phyloP scores from a whole-genome alignment of 163 green algal genomes.

The Chlamydomonas reinhardtii region DNA sequence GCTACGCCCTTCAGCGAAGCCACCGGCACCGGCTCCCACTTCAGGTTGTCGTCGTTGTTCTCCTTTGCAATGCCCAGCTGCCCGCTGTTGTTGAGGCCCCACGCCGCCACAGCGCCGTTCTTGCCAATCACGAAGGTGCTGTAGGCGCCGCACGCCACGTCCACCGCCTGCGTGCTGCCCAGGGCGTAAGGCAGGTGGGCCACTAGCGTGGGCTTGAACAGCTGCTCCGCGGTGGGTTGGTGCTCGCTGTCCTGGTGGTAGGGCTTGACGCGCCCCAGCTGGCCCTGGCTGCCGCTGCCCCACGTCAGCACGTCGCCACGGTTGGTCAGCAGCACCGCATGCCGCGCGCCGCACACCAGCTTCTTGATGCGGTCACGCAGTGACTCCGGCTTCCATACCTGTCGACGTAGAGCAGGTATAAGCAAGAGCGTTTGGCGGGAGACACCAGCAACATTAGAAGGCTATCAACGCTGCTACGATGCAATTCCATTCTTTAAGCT shows the following conservation, averaged over 20 bases:
- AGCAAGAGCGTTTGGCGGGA: background rate
- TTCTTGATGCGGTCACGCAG: slow-evolving; percentile 54
- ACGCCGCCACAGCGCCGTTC: slow-evolving; percentile 74
- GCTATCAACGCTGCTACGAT: no score
- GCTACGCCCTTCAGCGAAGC: background rate
- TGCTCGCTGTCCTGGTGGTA: slow-evolving; percentile 56
- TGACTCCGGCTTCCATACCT: slow-evolving; percentile 66
- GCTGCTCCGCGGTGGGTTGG: slow-evolving; percentile 19
- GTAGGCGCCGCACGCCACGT: slow-evolving; percentile 81
- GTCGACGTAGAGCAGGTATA: no score
- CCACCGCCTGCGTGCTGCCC: slow-evolving; percentile 56
- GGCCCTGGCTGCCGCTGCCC: slow-evolving; percentile 87
- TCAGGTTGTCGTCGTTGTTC: slow-evolving; percentile 57
- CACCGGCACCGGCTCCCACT: slow-evolving; percentile 64
- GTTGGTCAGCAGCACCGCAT: slow-evolving; percentile 80
- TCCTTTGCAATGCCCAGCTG: slow-evolving; percentile 82
- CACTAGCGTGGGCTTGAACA: slow-evolving; percentile 67
- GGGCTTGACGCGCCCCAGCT: slow-evolving; percentile 81
- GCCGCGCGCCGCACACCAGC: slow-evolving; percentile 82
- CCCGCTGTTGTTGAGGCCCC: slow-evolving; percentile 93
- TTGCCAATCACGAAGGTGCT: slow-evolving; percentile 76
- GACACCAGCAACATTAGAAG: no score
- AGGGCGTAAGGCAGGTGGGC: slow-evolving; percentile 9
- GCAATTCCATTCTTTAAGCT: no score
- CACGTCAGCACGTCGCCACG: slow-evolving; percentile 81